Percentiles rank a stretch among this genome's conserved stretches.
Conservation (phyloP, 2,329 filamentous ascomycete genomes). For the Exophiala alcalophila region DNA sequence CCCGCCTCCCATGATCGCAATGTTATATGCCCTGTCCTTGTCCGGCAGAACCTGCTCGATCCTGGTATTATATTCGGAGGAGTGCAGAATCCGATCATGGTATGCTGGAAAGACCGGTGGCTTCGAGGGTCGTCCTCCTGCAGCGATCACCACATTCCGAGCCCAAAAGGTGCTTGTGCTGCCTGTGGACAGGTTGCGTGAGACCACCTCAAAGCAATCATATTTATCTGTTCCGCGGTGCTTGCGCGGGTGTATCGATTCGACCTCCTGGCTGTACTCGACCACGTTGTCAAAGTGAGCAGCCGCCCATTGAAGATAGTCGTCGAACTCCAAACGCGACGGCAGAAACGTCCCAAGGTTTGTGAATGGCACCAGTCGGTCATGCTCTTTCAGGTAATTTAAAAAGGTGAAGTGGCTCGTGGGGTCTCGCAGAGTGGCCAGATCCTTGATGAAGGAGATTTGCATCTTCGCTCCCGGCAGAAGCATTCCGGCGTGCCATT, state of each 20-base stretch:
- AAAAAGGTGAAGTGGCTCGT: constrained; percentile 90
- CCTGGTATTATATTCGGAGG: constrained; percentile 66
- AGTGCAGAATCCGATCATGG: constrained; percentile 77
- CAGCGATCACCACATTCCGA: constrained; percentile 60
- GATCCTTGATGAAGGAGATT: constrained; percentile 94
- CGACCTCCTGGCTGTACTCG: constrained; percentile 73
- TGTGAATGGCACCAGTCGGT: constrained; percentile 82
- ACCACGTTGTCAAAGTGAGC: constrained; percentile 71
- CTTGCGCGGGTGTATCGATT: constrained; percentile 62
- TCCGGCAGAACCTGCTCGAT: constrained; percentile 33
- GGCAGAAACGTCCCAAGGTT: constrained; percentile 89
- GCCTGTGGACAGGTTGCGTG: constrained; percentile 56
- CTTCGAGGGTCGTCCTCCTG: constrained; percentile 67
- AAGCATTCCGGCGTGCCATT: constrained; percentile 95
- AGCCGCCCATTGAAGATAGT: constrained; percentile 93
- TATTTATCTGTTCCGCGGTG: constrained; percentile 37
- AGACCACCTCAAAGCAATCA: constrained; percentile 65
- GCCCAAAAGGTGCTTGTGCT: constrained; percentile 41
- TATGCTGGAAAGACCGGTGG: constrained; percentile 66
- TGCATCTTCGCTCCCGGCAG: constrained; percentile 94
- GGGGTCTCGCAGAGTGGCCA: constrained; percentile 84
- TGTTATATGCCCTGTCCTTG: constrained; percentile 54
- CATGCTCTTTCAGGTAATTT: constrained; percentile 83
- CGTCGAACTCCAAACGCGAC: constrained; percentile 83
- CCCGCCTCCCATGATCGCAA: constrained; percentile 83